Conservation (phyloP, 306 rosid genomes). For the Vigna mungo region DNA sequence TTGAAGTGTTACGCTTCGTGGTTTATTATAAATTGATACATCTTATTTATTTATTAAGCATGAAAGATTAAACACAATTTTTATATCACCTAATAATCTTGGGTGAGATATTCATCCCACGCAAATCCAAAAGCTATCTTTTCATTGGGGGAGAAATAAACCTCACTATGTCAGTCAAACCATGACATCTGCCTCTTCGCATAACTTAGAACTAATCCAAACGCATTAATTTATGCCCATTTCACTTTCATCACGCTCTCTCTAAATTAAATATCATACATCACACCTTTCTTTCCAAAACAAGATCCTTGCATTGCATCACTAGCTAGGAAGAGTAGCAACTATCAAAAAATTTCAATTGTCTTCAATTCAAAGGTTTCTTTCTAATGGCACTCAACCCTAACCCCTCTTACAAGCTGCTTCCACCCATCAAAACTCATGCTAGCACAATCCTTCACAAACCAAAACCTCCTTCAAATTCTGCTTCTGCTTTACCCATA, state of each 20-base stretch:
- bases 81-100: not conserved
- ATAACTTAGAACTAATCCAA: conserved; percentile 5
- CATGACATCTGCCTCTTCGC: conserved; percentile 19
- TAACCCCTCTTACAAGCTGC: not conserved
- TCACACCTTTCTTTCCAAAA: conserved; percentile 13
- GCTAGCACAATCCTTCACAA: conserved; percentile 5
- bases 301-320: conserved; percentile 15
- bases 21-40: too few relatives aligned
- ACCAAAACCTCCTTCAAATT: conserved; percentile 45
- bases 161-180: not conserved
- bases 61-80: not conserved
- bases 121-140: not conserved
- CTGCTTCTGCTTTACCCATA: conserved; percentile 47
- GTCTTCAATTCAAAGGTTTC: not conserved
- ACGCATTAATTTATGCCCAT: not conserved
- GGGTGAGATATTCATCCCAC: not conserved
- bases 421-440: not conserved
- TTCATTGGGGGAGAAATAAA: not conserved
- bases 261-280: not conserved
- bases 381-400: conserved; percentile 21
- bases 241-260: conserved; percentile 9
- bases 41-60: not conserved
- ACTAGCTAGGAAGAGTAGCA: not conserved
- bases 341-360: not conserved
- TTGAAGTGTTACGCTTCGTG: too few relatives aligned